A percentile compares a stretch with the other conserved stretches of the same genome.
Evolutionary conservation across 176 grass and related monocot species (phyloP).

Genomic region (sorghum (Sorghum bicolor)): Sorghum_bicolor_NCBIv3 NC_012872.2:70636001-70636500

Average conservation of each 20-base stretch:
- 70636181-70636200: conserved; percentile 53
- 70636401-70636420: too few relatives aligned
- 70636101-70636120: background rate
- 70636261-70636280: background rate
- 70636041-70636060: conserved; percentile 68
- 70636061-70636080: background rate
- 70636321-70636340: too few relatives aligned
- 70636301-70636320: too few relatives aligned
- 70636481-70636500: background rate
- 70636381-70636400: too few relatives aligned
- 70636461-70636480: background rate
- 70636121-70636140: conserved; percentile 19
- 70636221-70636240: conserved; percentile 80
- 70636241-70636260: conserved; percentile 48
- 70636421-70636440: background rate
- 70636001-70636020: background rate
- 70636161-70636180: conserved; percentile 62
- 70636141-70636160: conserved; percentile 24
- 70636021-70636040: background rate
- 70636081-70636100: background rate
- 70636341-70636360: too few relatives aligned
- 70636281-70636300: too few relatives aligned
- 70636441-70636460: background rate
- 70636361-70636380: too few relatives aligned
- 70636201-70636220: conserved; percentile 81